Evolutionary conservation across 2,329 filamentous ascomycete genomes (phyloP), one percentile per base, ranked within the genome.

Genomic region (Sporothrix brasiliensis): DNA sequence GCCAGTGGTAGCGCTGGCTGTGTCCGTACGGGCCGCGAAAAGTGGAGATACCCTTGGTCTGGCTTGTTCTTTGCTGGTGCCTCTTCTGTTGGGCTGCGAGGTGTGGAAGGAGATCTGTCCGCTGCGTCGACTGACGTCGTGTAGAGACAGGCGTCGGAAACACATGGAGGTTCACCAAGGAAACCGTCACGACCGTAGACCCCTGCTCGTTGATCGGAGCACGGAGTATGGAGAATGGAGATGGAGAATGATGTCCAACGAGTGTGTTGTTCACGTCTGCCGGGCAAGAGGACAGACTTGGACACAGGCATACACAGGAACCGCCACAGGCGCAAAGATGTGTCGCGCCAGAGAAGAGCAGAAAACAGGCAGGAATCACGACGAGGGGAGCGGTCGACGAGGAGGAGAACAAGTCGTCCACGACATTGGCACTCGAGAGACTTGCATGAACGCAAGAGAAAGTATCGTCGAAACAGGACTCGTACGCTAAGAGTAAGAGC

Each of bases 1-100:
- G 63, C 63, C 63, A 66, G 63, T 66, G 47, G 47, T 53, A 67
- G 65, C 65, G 49, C 39, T 67, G 65, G 50, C 65, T 44, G 50
- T 67, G 65, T 54, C 65, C 65, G 65, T 7, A 50, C 65, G 65
- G 63, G 50, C 65, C 65, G 65, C 34, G 34, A 44, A 67, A 67
- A 54, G 65, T 67, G 65, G 65, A 44, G 63, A 52, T 39, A 39
- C 41, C 13, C 41, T 19, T 60, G 27, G 56, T 41, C 19, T 27
- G 34, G 6, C 7, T 34, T 10, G 9, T 13, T 24, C 10, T 6
- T 4, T 16, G 21, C 27, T 61, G 34, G n/a, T 44, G 39, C n/a
- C 39, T 44, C 13, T 13, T 44, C 14, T 27, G n/a, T 19, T 47
- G 39, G 21, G 39, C 24, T 27, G 6, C 34, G 34, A 34, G 34